phyloP scores from a whole-genome alignment of 2,329 filamentous ascomycete genomes.

The Colletotrichum destructivum region DNA sequence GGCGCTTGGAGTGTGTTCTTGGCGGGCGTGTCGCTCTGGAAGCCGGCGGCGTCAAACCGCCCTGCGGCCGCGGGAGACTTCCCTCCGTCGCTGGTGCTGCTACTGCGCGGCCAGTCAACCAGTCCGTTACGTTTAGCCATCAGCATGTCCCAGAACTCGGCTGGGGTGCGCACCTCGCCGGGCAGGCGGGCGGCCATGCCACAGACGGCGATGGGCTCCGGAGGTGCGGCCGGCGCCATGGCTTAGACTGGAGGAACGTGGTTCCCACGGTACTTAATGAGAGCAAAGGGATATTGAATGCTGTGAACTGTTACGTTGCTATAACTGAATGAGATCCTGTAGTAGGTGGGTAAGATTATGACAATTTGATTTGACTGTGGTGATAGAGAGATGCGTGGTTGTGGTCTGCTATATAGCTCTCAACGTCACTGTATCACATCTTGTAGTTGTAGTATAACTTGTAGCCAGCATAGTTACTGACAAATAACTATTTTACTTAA shows the following conservation, averaged over 20 bases:
- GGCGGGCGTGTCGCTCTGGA: slow-evolving; percentile 35
- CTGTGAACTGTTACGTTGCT: too few relatives aligned
- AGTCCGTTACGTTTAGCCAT: slow-evolving; percentile 46
- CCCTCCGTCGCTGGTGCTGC: background rate
- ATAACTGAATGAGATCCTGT: too few relatives aligned
- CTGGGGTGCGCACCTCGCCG: slow-evolving; percentile 45
- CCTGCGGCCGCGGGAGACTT: slow-evolving; percentile 42
- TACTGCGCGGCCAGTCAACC: slow-evolving; percentile 29
- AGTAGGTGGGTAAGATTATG: too few relatives aligned
- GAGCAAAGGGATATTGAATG: too few relatives aligned
- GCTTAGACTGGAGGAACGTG: background rate
- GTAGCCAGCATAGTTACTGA: too few relatives aligned
- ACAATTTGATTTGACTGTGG: too few relatives aligned
- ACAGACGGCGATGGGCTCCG: slow-evolving; percentile 49
- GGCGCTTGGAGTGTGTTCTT: slow-evolving; percentile 22
- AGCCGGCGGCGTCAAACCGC: slow-evolving; percentile 41
- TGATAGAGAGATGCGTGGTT: too few relatives aligned
- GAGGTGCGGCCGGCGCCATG: background rate
- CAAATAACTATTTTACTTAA: too few relatives aligned
- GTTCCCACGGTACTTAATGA: background rate
- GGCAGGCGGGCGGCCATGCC: slow-evolving; percentile 52
- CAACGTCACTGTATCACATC: too few relatives aligned
- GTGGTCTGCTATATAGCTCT: too few relatives aligned
- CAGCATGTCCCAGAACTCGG: slow-evolving; percentile 51
- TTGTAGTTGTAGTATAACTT: too few relatives aligned